These are phyloP conservation scores for Medicago ruthenica DNA, from an alignment of 306 rosid genomes.

Conservation along the genomic window DNA sequence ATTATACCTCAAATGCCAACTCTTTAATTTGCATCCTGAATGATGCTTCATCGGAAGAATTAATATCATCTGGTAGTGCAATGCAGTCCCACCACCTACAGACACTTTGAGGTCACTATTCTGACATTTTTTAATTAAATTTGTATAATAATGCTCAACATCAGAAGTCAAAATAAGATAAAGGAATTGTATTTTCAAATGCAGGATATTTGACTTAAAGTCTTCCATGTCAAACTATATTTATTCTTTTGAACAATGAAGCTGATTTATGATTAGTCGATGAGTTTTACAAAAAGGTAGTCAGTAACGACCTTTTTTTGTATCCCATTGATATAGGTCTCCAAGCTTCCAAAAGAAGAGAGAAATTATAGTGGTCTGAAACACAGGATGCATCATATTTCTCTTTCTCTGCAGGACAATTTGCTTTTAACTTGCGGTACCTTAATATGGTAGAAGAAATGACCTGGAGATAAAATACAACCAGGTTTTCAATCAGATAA, in stretches of 20 bases:
- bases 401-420: constrained; percentile 41
- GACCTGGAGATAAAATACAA: constrained; percentile 59
- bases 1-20: constrained; percentile 76
- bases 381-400: constrained; percentile 46
- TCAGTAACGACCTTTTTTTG: constrained; percentile 72
- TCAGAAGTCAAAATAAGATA: constrained; percentile 20
- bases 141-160: constrained; percentile 17
- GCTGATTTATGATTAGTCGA: constrained; percentile 1
- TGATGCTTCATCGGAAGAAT: constrained; percentile 71
- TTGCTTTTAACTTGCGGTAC: constrained; percentile 67
- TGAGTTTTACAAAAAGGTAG: constrained; percentile 27
- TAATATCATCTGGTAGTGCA: constrained; percentile 85
- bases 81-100: constrained; percentile 98
- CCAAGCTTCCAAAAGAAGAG: constrained; percentile 87
- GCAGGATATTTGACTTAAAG: constrained; percentile 20
- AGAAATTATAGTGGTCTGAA: constrained; percentile 49
- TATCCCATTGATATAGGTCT: constrained; percentile 90
- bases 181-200: constrained; percentile 22
- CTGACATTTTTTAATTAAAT: constrained; percentile 35
- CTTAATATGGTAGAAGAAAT: constrained; percentile 70
- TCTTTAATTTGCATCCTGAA: constrained; percentile 86
- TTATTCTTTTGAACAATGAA: constrained; percentile 9
- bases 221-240: constrained; percentile 2
- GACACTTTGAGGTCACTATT: constrained; percentile 32
- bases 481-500: constrained; percentile 31